Conservation (phyloP, 768 basidiomycete species). For the Amanita rubescens region DNA sequence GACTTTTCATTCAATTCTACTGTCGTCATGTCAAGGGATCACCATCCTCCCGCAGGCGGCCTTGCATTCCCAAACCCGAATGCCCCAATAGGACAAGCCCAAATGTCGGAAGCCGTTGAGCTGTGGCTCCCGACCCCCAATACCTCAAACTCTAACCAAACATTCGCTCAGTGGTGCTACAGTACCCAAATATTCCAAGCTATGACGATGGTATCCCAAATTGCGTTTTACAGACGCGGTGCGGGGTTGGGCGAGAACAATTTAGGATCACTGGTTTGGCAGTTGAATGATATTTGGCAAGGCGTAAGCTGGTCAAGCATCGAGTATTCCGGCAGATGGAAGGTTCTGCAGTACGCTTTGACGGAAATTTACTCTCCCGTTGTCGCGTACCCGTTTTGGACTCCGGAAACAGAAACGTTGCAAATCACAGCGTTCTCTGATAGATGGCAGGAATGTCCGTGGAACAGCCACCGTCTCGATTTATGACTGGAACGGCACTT, state of each 20-base stretch:
- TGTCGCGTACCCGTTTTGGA: conserved; percentile 51
- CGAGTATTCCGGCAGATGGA: conserved; percentile 55
- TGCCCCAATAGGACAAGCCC: conserved; percentile 41
- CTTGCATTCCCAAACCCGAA: conserved; percentile 51
- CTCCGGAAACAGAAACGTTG: conserved; percentile 36
- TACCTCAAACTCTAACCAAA: conserved; percentile 43
- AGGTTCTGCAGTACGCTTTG: conserved; percentile 47
- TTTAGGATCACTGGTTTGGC: conserved; percentile 52
- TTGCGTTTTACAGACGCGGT: conserved; percentile 54
- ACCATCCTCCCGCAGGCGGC: conserved; percentile 46
- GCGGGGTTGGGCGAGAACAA: conserved; percentile 52
- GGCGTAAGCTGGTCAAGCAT: conserved; percentile 48
- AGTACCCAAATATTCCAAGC: conserved; percentile 56
- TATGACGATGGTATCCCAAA: conserved; percentile 51
- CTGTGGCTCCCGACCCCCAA: conserved; percentile 48
- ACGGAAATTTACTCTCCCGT: conserved; percentile 38
- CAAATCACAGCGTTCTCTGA: conserved; percentile 47
- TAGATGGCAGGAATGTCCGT: conserved; percentile 36
- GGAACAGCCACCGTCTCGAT: conserved; percentile 46
- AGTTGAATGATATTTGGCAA: conserved; percentile 57
- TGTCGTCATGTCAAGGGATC: conserved; percentile 47
- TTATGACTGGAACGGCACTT: conserved; percentile 47
- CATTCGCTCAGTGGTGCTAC: conserved; percentile 59
- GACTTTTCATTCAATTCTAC: conserved; percentile 55
- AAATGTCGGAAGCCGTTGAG: conserved; percentile 46